These are phyloP conservation scores for Malassezia psittaci DNA, from an alignment of 1,284 basidiomycete genomes.

Conservation along the genomic window DNA sequence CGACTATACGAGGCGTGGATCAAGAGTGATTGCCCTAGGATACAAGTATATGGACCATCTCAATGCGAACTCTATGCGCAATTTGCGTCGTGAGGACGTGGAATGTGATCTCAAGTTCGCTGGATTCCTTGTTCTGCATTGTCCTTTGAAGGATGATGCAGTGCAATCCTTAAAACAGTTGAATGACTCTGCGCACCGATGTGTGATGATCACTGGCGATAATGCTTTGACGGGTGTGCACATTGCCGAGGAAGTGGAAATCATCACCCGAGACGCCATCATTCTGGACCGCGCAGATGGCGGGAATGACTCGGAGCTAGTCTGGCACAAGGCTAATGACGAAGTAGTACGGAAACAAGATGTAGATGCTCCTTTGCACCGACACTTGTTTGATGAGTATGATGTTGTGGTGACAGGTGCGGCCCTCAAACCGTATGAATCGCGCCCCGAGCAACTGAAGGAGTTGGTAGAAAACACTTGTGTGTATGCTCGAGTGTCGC, in stretches of 20 bases:
- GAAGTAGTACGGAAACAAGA: conserved; percentile 29
- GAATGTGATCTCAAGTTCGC: conserved; percentile 38
- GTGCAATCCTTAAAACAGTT: conserved; percentile 37
- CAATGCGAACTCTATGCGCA: conserved; percentile 24
- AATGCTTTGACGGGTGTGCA: conserved; percentile 46
- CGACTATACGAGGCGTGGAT: conserved; percentile 42
- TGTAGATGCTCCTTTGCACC: conserved; percentile 32
- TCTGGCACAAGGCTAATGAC: conserved; percentile 41
- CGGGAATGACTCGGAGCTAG: conserved; percentile 31
- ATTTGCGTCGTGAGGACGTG: conserved; percentile 35
- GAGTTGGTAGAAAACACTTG: conserved; percentile 43
- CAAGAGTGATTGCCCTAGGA: conserved; percentile 44
- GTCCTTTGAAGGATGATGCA: conserved; percentile 45
- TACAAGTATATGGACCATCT: conserved; percentile 38
- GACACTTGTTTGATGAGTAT: conserved; percentile 39
- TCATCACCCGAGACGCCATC: conserved; percentile 42
- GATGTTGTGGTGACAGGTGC: conserved; percentile 47
- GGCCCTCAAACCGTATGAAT: conserved; percentile 39
- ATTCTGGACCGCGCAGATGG: conserved; percentile 40
- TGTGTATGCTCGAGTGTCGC: conserved; percentile 46
- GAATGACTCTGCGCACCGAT: conserved; percentile 45
- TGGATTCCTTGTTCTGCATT: conserved; percentile 47
- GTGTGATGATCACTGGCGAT: conserved; percentile 49
- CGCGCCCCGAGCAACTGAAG: conserved; percentile 28
- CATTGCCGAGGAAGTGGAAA: conserved; percentile 44